A percentile compares a stretch with the other conserved stretches of the same genome.
Conservation (phyloP, 352 stramenopile species). For the Blastocystis sp. region DNA sequence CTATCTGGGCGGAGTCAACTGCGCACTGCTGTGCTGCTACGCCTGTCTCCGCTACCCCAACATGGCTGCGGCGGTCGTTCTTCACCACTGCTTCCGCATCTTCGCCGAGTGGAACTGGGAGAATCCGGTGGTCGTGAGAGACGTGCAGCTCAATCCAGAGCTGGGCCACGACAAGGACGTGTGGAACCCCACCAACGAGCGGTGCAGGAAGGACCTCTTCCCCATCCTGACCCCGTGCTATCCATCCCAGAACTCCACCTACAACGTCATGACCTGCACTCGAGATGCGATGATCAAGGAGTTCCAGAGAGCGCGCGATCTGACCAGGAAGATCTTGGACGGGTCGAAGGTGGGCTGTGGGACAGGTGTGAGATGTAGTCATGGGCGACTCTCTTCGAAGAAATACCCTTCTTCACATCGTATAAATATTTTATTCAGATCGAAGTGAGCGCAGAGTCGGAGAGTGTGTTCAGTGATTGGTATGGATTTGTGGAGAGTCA, state of each 20-base stretch:
- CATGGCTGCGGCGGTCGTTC: slow-evolving; percentile 72
- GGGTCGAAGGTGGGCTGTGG: not conserved
- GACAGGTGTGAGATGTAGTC: not conserved
- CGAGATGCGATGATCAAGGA: slow-evolving; percentile 82
- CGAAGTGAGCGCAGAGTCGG: slow-evolving; percentile 79
- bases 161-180: slow-evolving; percentile 69
- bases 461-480: slow-evolving; percentile 84
- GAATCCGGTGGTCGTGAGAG: not conserved
- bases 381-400: slow-evolving; percentile 75
- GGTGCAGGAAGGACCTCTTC: slow-evolving; percentile 87
- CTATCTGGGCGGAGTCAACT: slow-evolving; percentile 96
- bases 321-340: slow-evolving; percentile 66
- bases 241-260: slow-evolving; percentile 93
- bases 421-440: slow-evolving; percentile 83
- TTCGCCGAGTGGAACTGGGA: slow-evolving; percentile 71
- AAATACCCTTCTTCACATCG: slow-evolving; percentile 78
- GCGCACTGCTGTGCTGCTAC: slow-evolving; percentile 80
- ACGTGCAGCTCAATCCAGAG: slow-evolving; percentile 26
- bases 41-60: slow-evolving; percentile 69
- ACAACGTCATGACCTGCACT: slow-evolving; percentile 87
- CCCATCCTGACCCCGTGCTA: slow-evolving; percentile 97
- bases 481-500: slow-evolving; percentile 85
- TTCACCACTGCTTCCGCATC: slow-evolving; percentile 76
- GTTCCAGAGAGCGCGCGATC: slow-evolving; percentile 68
- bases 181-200: slow-evolving; percentile 81